Percentiles rank a stretch among this genome's conserved stretches.
These are phyloP conservation scores for Lichtheimia ornata DNA, from an alignment of 371 early-diverging fungal genomes.

Conservation along the genomic window DNA sequence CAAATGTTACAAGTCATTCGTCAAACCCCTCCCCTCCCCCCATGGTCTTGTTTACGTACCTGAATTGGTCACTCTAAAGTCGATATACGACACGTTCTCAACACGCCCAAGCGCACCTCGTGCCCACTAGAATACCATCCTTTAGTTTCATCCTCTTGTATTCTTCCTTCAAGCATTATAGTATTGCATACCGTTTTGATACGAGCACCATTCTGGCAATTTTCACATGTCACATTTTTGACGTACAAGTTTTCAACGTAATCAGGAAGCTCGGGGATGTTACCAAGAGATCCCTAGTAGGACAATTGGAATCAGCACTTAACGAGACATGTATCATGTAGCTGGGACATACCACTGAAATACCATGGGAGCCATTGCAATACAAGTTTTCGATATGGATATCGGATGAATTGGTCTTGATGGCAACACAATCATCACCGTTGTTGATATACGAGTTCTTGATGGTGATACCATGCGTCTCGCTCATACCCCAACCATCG, in stretches of 20 bases:
- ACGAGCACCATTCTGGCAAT: conserved; percentile 23
- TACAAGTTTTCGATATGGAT: conserved; percentile 20
- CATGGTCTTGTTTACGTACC: conserved; percentile 5
- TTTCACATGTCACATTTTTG: conserved; percentile 18
- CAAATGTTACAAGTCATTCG: too few species aligned
- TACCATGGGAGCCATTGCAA: conserved; percentile 31
- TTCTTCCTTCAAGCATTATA: not conserved
- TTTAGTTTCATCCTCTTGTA: not conserved
- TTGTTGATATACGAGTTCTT: conserved; percentile 23
- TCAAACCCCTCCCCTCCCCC: too few species aligned
- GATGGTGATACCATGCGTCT: conserved; percentile 16
- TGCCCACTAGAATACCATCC: conserved; percentile 10
- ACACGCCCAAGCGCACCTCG: conserved; percentile 16
- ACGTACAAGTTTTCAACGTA: conserved; percentile 19
- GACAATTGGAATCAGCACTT: too few species aligned
- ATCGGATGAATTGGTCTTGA: conserved; percentile 22
- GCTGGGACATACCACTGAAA: conserved; percentile 15
- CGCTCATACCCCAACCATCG: conserved; percentile 21
- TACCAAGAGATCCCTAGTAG: conserved; percentile 21
- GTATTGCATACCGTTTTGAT: conserved; percentile 18
- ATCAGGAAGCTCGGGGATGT: conserved; percentile 15
- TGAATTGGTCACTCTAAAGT: conserved; percentile 20
- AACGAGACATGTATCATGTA: not conserved
- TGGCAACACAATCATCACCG: conserved; percentile 26
- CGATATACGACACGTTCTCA: conserved; percentile 20